Evolutionary conservation across 495 filamentous ascomycete genomes (phyloP).

Genomic region (Talaromyces ruber): DNA sequence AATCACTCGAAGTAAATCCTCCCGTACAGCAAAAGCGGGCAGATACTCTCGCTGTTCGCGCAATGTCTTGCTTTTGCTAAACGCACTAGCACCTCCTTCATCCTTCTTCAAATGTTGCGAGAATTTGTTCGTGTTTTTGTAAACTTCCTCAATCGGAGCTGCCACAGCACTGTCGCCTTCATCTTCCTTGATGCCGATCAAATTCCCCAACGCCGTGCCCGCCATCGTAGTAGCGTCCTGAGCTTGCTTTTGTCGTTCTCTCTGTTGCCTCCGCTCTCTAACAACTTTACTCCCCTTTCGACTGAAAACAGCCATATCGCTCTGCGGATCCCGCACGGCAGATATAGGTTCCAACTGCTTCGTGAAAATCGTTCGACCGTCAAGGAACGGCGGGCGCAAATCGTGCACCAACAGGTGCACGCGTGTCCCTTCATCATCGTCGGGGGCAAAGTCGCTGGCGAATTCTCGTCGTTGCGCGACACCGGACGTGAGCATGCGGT

Average conservation of each 20-base stretch:
- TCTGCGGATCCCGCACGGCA: constrained; percentile 87
- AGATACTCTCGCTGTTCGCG: constrained; percentile 89
- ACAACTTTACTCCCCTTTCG: constrained; percentile 93
- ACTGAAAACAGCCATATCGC: constrained; percentile 98
- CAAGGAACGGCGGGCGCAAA: constrained; percentile 88
- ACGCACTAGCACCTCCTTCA: constrained; percentile 73
- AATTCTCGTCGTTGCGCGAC: constrained; percentile 85
- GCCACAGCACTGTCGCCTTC: constrained; percentile 84
- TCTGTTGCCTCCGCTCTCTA: constrained; percentile 80
- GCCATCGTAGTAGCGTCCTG: constrained; percentile 92
- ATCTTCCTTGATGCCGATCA: constrained; percentile 93
- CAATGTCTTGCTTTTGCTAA: constrained; percentile 86
- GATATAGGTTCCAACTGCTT: constrained; percentile 95
- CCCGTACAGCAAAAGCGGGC: constrained; percentile 93
- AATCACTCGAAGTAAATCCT: constrained; percentile 90
- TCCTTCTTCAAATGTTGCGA: constrained; percentile 82
- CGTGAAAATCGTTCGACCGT: constrained; percentile 91
- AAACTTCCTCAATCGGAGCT: constrained; percentile 62
- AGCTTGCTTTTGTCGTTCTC: constrained; percentile 89
- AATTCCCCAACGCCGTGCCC: constrained; percentile 83
- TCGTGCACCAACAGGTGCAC: constrained; percentile 92
- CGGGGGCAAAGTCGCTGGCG: constrained; percentile 72
- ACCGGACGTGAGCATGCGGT: constrained; percentile 94
- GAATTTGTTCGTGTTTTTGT: constrained; percentile 71
- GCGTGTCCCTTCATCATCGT: constrained; percentile 85